A percentile compares a stretch with the other conserved stretches of the same genome.
phyloP scores from a whole-genome alignment of 2,329 filamentous ascomycete species.

The Paecilomyces fulvus region DNA sequence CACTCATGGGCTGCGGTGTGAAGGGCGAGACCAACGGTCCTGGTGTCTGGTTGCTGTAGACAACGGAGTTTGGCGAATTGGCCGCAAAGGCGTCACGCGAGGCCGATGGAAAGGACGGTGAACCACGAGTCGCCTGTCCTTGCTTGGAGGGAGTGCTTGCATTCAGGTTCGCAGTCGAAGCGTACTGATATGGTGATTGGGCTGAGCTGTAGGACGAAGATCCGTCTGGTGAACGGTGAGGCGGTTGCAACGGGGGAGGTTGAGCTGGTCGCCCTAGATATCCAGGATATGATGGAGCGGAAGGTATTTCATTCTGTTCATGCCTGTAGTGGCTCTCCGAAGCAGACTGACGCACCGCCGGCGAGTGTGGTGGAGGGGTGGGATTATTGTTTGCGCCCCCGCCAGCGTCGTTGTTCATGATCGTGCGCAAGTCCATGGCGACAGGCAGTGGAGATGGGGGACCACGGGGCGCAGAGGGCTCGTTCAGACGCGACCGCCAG shows the following conservation, averaged over 20 bases:
- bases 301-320: conserved; percentile 13
- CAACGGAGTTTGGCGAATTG: conserved; percentile 11
- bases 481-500: conserved; percentile 6
- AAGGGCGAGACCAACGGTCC: conserved; percentile 30
- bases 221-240: conserved; percentile 36
- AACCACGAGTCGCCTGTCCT: conserved; percentile 22
- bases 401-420: conserved; percentile 41
- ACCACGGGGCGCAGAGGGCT: conserved; percentile 3
- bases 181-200: conserved; percentile 35
- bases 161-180: conserved; percentile 23
- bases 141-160: conserved; percentile 20
- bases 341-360: conserved; percentile 17
- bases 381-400: conserved; percentile 22
- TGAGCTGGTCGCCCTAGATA: conserved; percentile 23
- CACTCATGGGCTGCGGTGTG: conserved; percentile 27
- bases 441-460: conserved; percentile 11
- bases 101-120: conserved; percentile 21
- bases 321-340: conserved; percentile 19
- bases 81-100: conserved; percentile 28
- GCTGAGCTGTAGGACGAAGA: conserved; percentile 30
- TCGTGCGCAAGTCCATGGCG: conserved; percentile 46
- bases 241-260: conserved; percentile 37
- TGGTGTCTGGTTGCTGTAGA: conserved; percentile 20
- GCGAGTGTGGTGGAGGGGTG: conserved; percentile 15
- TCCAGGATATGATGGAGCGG: conserved; percentile 17